Percentiles rank a stretch among this genome's conserved stretches.
These are phyloP conservation scores for Curvularia hawaiiensis DNA, from an alignment of 2,329 filamentous ascomycete species.

Conservation along the genomic window DNA sequence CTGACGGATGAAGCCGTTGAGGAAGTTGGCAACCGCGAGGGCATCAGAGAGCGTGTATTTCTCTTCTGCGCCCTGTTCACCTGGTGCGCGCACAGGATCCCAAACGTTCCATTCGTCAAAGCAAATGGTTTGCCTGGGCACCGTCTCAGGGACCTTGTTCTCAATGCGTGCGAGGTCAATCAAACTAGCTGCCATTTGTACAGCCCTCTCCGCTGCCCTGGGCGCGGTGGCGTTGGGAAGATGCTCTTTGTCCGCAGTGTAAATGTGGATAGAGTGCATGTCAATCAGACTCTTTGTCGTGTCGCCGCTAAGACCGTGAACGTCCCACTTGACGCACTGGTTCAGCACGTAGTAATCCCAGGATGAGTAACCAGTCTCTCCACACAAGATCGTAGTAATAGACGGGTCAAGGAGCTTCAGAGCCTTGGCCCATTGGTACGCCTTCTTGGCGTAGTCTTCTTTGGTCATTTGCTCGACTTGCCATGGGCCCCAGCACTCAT, in stretches of 20 bases:
- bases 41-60: constrained; percentile 73
- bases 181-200: constrained; percentile 69
- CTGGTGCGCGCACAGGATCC: constrained; percentile 73
- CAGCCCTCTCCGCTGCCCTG: constrained; percentile 72
- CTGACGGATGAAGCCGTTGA: constrained; percentile 79
- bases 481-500: constrained; percentile 57
- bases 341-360: constrained; percentile 79
- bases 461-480: constrained; percentile 69
- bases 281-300: constrained; percentile 63
- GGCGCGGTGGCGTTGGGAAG: constrained; percentile 59
- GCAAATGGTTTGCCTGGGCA: constrained; percentile 72
- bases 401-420: constrained; percentile 73
- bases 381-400: constrained; percentile 74
- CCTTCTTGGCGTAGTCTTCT: constrained; percentile 71
- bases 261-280: constrained; percentile 83
- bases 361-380: constrained; percentile 68
- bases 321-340: constrained; percentile 64
- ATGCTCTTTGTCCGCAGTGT: constrained; percentile 64
- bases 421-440: constrained; percentile 74
- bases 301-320: constrained; percentile 56
- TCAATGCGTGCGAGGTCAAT: constrained; percentile 77
- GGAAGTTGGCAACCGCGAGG: constrained; percentile 74
- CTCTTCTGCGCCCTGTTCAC: constrained; percentile 74
- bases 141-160: constrained; percentile 63
- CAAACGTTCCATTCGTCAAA: constrained; percentile 89